Base-by-base conservation (phyloP, 2,329 filamentous ascomycete species). In the Sarocladium kiliense region DNA sequence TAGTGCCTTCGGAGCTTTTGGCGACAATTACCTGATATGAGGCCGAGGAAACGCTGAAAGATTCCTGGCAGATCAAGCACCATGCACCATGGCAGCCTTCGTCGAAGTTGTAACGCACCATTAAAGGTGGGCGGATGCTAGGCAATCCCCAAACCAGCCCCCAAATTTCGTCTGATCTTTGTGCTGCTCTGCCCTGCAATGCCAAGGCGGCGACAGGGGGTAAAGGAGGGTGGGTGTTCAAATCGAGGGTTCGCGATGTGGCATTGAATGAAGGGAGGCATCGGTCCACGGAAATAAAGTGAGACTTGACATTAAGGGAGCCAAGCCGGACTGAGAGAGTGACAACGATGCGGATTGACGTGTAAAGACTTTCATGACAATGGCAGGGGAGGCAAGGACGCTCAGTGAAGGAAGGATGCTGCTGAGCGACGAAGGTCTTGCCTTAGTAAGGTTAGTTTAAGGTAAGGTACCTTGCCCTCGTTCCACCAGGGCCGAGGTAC, bases 161-260 rank as follows among this genome's bases (percentile, higher is more conserved):
- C 47, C 47, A 32, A 51, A 51, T 34, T 51, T 51, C 47, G 47
- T 51, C 47, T 51, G 47, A 51, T 51, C 47, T 51, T 51, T 51
- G 18, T 34, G 27, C 47, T 36, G 12, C n/a, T 16, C 34, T n/a
- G 27, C 47, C 47, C 47, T 51, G 47, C 47, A 51, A 51, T 23
- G 47, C 47, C 47, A 51, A 51, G 47, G 47, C 47, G 47, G 27
- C 47, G 47, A 51, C 47, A 51, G n/a, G 47, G 47, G 47, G 26
- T 36, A 21, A 25, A 21, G 18, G 47, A 23, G 11, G 47, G 26
- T 7, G 26, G 30, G 16, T 21, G 30, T 51, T 51, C 30, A 16
- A 51, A 11, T 49, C 44, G 44, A 51, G 27, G 44, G 19, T 21
- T 23, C 47, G 27, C 27, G 26, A 51, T 34, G 47, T 51, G 47